Base-by-base conservation (phyloP, 176 grass and related monocot genomes). In the Otatea glauca region DNA sequence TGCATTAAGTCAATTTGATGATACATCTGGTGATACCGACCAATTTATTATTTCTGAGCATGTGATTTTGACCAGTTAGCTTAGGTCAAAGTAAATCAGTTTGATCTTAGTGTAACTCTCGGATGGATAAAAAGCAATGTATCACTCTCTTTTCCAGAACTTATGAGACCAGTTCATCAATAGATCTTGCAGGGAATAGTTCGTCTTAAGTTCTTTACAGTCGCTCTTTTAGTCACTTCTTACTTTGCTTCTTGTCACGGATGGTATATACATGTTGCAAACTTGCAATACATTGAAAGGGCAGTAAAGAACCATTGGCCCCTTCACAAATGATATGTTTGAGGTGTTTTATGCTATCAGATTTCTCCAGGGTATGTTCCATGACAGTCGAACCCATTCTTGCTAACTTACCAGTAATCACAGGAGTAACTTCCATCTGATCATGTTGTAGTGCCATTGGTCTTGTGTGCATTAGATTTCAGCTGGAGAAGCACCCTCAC, bases 381-480 rank as follows among this genome's bases (percentile, higher is more conserved):
- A 45, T 45, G 82, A 58, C 34, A 65, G 24, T 15, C 34, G 7
- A 78, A 45, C 23, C 0, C 32, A 59, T 41, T 71, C 44, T 82
- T 16, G 15, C 29, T 70, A 37, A 62, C 72, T 11, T 27, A 14
- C n/a, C 29, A 12, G 27, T 59, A 24, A 29, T 20, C 61, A 27
- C 20, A 70, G 35, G 35, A 87, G 78, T 1, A 14, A 76, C 47
- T 67, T 29, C 21, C 35, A 61, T 68, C 27, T 73, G 34, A 70
- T 60, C 45, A 64, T 80, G 0, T 43, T 71, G 34, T 18, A 70
- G 39, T 32, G 17, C 54, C 13, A 79, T 35, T 59, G 55, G 21
- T 59, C 67, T 66, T 49, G 41, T 88, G 27, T 85, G 43, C 47
- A 73, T 80, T 82, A 55, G 77, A 90, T 86, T 77, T 89, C 84